Base-by-base conservation (phyloP, 169 alveolate species). In the Besnoitia besnoiti region DNA sequence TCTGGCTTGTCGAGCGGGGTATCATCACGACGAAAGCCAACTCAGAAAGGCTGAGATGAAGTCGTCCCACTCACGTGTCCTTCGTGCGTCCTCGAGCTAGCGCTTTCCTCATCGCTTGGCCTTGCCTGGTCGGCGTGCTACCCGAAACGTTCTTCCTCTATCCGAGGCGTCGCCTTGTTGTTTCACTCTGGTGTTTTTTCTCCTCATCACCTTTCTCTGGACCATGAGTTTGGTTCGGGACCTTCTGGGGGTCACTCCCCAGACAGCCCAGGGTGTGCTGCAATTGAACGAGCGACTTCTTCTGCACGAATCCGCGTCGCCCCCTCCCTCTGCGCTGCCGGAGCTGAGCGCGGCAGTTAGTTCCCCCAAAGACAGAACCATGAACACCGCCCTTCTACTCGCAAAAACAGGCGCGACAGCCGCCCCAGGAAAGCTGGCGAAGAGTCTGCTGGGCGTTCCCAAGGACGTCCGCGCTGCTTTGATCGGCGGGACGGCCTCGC, bases 171-270 rank as follows among this genome's bases (percentile, higher is more conserved):
- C 67, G 67, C 67, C 67, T 51, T 51, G 14, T 51, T 51, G n/a
- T 51, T 51, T 14, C 24, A 51, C 82, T 73, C 87, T 42, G 35
- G 10, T 39, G 39, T 2, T 77, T 77, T 55, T 10, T 39, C 87
- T 40, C 61, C 47, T 1, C 59, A 21, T 77, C 59, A 51, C 59
- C 0, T 30, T 55, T 61, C 10, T 49, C 24, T 49, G 55, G 24
- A 75, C 24, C 10, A 77, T 77, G 87, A 77, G 87, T 35, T 24
- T 77, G 39, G 39, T 77, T 8, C 87, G 87, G 14, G 87, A 77
- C 27, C 7, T 77, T 51, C 59, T 77, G 49, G 87, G 87, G 33
- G 30, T 77, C 21, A 42, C 87, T 55, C 87, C 33, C 37, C 87
- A 77, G 59, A 40, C 61, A 2, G 59, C 55, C 33, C 61, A 77